Base-by-base conservation (phyloP, 2,329 filamentous ascomycete genomes). In the Lasiodiplodia sp. region DNA sequence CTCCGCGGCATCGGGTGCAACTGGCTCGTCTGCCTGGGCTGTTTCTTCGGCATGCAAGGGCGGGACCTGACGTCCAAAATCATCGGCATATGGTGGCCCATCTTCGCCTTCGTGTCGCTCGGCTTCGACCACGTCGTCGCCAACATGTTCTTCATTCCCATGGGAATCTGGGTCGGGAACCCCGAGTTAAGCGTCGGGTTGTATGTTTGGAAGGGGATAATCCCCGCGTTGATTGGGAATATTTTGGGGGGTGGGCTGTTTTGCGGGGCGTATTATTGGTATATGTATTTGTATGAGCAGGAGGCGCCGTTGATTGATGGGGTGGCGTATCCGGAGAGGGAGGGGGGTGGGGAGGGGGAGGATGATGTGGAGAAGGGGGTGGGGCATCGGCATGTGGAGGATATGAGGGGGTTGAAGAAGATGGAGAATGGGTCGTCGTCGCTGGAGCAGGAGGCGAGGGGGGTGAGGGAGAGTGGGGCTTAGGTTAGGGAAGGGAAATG, bases 151-250 rank as follows among this genome's bases (percentile, higher is more conserved):
- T 71, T 75, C 52, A 69, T 75, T 7, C 73, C 73, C 2, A 75
- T 73, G 67, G 74, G 72, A 8, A 76, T 76, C 66, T 76, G 71
- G 69, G 65, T 71, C 5, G 70, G 69, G 16, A 70, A 72, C 18
- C 71, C 73, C 1, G 12, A 18, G 2, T 64, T 75, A n/a, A 72
- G 53, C 12, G 73, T 76, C 21, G 70, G 72, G 3, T 60, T 75
- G 49, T 76, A 76, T 62, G 73, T 76, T 47, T 75, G 75, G 75
- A 76, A 76, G 62, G 71, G 72, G 21, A 74, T 76, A 37, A 74
- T 74, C 53, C 75, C 75, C 2, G 71, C 74, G 4, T 25, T 71
- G 6, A 37, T 75, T 12, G 73, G 73, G 2, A 76, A 75, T 21
- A 73, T 75, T 37, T 51, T 76, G 8, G 73, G 73, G 12, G 72